phyloP scores from a whole-genome alignment of 2,329 filamentous ascomycete genomes.

The Sclerotinia trifoliorum region DNA sequence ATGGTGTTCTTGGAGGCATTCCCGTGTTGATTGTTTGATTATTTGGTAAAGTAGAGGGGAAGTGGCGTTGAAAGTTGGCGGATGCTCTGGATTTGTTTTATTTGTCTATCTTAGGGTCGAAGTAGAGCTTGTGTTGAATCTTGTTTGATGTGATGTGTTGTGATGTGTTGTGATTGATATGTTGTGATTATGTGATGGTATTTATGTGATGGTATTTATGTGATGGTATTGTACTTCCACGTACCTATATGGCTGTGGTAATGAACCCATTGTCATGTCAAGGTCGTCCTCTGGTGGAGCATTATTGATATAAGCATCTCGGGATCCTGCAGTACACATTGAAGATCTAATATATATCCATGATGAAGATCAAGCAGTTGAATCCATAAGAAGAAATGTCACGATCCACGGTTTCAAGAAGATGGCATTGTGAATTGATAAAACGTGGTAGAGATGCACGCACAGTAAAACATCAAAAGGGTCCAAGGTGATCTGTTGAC shows the following conservation, averaged over 20 bases:
- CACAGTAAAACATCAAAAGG: no score
- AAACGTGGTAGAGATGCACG: no score
- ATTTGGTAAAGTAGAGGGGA: not conserved
- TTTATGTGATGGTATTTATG: no score
- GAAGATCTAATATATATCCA: constrained; percentile 5
- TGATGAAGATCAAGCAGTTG: not conserved
- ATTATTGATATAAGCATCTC: not conserved
- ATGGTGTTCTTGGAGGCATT: not conserved
- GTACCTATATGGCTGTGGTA: no score
- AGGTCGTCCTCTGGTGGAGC: not conserved
- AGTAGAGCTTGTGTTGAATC: not conserved
- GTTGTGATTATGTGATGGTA: no score
- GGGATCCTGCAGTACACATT: not conserved
- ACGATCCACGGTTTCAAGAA: not conserved
- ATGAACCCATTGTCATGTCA: no score
- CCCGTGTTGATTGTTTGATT: not conserved
- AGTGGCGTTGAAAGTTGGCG: not conserved
- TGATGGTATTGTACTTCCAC: no score
- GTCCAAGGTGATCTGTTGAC: not conserved
- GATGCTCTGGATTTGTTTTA: not conserved
- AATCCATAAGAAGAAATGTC: not conserved
- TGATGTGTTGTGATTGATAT: no score
- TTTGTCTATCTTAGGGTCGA: no score
- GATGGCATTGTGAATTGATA: not conserved
- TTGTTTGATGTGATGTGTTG: not conserved